Base-by-base conservation (phyloP, 176 grass and related monocot species). In the Cymbopogon citratus region DNA sequence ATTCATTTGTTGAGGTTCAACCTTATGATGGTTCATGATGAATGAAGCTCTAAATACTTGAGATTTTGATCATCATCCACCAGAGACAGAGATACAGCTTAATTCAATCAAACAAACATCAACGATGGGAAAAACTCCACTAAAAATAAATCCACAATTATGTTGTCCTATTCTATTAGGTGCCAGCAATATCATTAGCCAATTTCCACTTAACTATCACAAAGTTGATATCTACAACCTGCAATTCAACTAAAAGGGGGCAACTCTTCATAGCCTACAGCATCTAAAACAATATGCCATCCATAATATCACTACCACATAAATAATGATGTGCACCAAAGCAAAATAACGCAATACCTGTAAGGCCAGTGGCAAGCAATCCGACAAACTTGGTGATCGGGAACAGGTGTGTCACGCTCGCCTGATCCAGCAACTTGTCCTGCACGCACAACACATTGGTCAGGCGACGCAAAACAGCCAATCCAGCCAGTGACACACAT, bases 361-460 rank as follows among this genome's bases (percentile, higher is more conserved):
- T 96, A 62, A 96, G 92, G 69, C 97, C 97, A 25, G 97, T 99
- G 28, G 97, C 97, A 33, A 99, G 83, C 80, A 99, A 84, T 29
- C 97, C 97, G 59, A 91, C 73, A 38, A 85, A 92, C 80, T 99
- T 92, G 9, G 97, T 99, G 48, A 99, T 92, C 18, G 89, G 78
- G 83, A 96, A 96, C 40, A 99, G 68, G 78, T 99, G 93, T 0
- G 93, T 90, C 76, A 99, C 89, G 73, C 97, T 99, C 21, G 83
- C 89, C 64, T 99, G 89, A 80, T 99, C 97, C 73, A 99, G 82
- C 71, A 99, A 81, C 39, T 99, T 99, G 68, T 99, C 97, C 97
- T 99, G 33, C 76, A 94, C 56, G 9, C 34, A 73, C 11, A 86
- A 19, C 12, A 21, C 39, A n/a, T 46, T 61, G 12, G 4, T 28